Evolutionary conservation across 306 rosid species (phyloP).

Genomic region (Prunus salicina): DNA sequence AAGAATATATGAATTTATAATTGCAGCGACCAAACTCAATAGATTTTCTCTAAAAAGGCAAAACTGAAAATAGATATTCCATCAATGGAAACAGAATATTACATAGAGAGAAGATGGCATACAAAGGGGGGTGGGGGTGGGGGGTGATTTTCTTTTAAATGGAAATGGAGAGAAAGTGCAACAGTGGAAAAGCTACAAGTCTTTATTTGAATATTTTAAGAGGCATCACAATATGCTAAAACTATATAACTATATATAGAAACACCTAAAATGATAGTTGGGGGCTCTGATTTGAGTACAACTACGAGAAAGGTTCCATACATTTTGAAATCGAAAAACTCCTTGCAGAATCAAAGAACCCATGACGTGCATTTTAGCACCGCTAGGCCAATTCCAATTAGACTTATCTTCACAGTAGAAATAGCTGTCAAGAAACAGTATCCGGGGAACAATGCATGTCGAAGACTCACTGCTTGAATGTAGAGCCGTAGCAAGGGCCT

Average conservation of each 20-base stretch:
- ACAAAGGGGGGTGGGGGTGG: background rate
- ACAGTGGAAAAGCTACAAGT: background rate
- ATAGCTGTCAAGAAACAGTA: constrained; percentile 77
- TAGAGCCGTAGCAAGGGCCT: constrained; percentile 67
- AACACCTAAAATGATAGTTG: background rate
- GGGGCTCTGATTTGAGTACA: background rate
- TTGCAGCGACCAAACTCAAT: background rate
- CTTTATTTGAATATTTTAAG: background rate
- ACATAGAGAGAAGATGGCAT: background rate
- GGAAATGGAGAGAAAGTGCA: background rate
- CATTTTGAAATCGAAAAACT: constrained; percentile 46
- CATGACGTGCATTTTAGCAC: constrained; percentile 59
- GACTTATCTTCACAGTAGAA: constrained; percentile 59
- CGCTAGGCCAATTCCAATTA: constrained; percentile 68
- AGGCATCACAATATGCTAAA: constrained; percentile 2
- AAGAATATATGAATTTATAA: background rate
- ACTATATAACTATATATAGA: background rate
- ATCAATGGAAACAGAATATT: background rate
- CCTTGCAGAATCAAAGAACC: constrained; percentile 89
- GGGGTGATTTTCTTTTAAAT: background rate
- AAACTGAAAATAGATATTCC: background rate
- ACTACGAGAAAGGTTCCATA: constrained; percentile 20
- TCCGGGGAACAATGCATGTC: constrained; percentile 69
- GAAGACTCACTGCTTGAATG: constrained; percentile 54
- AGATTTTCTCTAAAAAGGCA: background rate